Base-by-base conservation (phyloP, 352 stramenopile genomes). In the Globisporangium cylindrosporum region DNA sequence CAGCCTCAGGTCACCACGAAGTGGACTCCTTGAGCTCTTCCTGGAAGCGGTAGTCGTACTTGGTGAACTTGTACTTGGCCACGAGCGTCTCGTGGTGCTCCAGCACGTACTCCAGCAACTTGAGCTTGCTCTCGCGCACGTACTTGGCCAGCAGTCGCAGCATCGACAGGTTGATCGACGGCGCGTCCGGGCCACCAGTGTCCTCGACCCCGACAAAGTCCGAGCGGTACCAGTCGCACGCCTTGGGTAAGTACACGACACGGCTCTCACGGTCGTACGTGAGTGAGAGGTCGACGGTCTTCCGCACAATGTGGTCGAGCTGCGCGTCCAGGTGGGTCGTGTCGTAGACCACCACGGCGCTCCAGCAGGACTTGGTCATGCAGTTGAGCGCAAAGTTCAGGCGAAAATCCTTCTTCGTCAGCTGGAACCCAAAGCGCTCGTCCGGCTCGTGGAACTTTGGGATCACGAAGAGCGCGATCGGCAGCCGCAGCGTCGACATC, bases 331-430 rank as follows among this genome's bases (percentile, higher is more conserved):
- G 68, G 41, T 88, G 79, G 14, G 73, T 66, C 24, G 69, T 76
- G n/a, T 74, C 75, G 59, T 89, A 95, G 25, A 95, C 73, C 20
- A 73, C 59, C 10, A 90, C 71, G 0, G 65, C 54, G 20, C 71
- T 70, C 22, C 65, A 62, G 49, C 75, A 88, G 15, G 82, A 88
- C 53, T 78, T 80, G 22, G 80, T 88, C 43, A 88, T 75, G 64
- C 74, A 87, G 66, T 90, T 90, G 2, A 90, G 67, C 1, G 80
- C 80, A 62, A 89, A 90, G 59, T 85, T 88, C 59, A 89, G 60
- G 4, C 82, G 75, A 29, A 82, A 89, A 57, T 90, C 80, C 0
- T 58, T 38, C 8, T 20, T 57, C 6, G 70, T 71, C 8, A 90
- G 60, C n/a, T 66, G 61, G 14, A 86, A 59, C 18, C 29, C 34